Conservation (phyloP, 192 early-diverging fungal genomes). For the Funneliformis mosseae region DNA sequence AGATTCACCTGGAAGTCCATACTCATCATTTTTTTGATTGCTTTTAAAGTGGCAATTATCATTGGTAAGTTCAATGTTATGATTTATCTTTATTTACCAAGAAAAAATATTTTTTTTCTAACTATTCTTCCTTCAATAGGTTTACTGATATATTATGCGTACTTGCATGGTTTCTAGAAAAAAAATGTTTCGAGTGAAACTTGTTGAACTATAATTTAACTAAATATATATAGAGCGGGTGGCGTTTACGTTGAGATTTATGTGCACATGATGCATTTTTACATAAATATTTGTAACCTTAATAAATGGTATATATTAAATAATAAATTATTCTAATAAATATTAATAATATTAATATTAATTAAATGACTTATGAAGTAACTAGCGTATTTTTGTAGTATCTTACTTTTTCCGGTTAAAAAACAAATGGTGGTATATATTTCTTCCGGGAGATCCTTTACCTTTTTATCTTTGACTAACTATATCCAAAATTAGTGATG, state of each 20-base stretch:
- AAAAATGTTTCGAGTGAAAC: background rate
- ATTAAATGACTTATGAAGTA: too few species aligned
- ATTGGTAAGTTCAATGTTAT: background rate
- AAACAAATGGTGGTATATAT: too few species aligned
- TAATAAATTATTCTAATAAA: too few species aligned
- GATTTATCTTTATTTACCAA: background rate
- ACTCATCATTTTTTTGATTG: background rate
- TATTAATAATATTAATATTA: too few species aligned
- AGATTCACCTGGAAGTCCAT: background rate
- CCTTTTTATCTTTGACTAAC: too few species aligned
- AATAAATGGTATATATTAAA: background rate
- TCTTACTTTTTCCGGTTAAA: too few species aligned
- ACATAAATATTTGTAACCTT: background rate
- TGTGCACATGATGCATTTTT: background rate
- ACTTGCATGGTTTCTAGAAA: background rate
- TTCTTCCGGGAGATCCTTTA: too few species aligned
- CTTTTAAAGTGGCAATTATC: background rate
- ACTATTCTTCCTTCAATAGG: background rate
- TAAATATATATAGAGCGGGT: background rate
- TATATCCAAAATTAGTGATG: too few species aligned
- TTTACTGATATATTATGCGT: background rate
- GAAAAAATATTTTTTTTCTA: background rate
- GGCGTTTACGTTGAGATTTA: background rate
- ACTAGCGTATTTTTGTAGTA: too few species aligned
- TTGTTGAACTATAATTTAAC: background rate